Percentiles rank a stretch among this genome's conserved stretches.
Conservation (phyloP, 1,284 basidiomycete genomes). For the Omphalotus olearius region DNA sequence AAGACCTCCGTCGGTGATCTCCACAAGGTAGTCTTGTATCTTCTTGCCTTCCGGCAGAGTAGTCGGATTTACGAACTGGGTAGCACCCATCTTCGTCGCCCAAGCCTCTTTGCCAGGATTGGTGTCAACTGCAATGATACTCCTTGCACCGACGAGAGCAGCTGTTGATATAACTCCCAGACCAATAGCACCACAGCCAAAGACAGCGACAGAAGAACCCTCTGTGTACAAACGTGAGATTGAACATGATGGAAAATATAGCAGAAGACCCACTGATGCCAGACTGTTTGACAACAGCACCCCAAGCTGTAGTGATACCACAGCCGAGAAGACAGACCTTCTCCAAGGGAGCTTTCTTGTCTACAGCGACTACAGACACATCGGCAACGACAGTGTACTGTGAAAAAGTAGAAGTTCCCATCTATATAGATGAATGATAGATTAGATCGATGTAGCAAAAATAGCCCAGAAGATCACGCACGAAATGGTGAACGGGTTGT, state of each 20-base stretch:
- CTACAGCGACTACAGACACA: constrained; percentile 92
- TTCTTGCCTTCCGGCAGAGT: constrained; percentile 73
- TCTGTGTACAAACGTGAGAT: constrained; percentile 37
- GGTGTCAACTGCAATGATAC: constrained; percentile 91
- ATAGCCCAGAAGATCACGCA: constrained; percentile 33
- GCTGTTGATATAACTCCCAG: constrained; percentile 90
- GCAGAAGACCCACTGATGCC: constrained; percentile 62
- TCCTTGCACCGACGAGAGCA: constrained; percentile 72
- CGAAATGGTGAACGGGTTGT: constrained; percentile 88
- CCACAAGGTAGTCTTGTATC: constrained; percentile 88
- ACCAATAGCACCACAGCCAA: constrained; percentile 95
- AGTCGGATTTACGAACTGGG: constrained; percentile 89
- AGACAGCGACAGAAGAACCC: constrained; percentile 88
- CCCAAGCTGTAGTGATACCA: constrained; percentile 97
- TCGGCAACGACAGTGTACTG: constrained; percentile 99
- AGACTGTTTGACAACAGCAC: constrained; percentile 78
- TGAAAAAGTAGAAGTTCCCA: constrained; percentile 98
- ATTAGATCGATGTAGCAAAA: background rate
- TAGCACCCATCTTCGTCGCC: constrained; percentile 96
- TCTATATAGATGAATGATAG: constrained; percentile 43
- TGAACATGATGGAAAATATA: background rate
- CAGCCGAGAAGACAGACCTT: constrained; percentile 95
- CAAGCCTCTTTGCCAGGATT: constrained; percentile 85
- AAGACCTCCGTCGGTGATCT: constrained; percentile 94
- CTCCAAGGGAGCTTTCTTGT: constrained; percentile 83